Conservation (phyloP, 768 basidiomycete genomes). For the Tephrocybe sp. region DNA sequence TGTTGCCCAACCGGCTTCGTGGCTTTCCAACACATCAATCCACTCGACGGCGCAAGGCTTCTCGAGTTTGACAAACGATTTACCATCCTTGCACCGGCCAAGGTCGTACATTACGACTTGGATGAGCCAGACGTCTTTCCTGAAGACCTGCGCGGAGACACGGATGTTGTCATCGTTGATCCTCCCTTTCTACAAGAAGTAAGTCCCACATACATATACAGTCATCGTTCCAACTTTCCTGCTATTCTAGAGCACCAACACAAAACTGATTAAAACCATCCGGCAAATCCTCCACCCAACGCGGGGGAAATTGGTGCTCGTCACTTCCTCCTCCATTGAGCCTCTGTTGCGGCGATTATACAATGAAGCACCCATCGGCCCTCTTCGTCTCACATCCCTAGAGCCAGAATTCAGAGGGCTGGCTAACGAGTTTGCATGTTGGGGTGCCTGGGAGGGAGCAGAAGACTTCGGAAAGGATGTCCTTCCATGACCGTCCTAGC, state of each 20-base stretch:
- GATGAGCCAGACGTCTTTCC: constrained; percentile 42
- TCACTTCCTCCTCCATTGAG: constrained; percentile 42
- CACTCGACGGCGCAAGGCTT: constrained; percentile 31
- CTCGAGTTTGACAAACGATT: constrained; percentile 46
- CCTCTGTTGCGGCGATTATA: constrained; percentile 34
- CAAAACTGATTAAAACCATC: constrained; percentile 35
- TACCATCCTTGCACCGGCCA: constrained; percentile 34
- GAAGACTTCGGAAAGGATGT: constrained; percentile 27
- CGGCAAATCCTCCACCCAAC: constrained; percentile 38
- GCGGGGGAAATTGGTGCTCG: constrained; percentile 35
- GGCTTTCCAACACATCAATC: constrained; percentile 43
- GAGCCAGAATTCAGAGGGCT: constrained; percentile 34
- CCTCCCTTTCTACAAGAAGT: constrained; percentile 51
- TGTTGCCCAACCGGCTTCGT: constrained; percentile 50
- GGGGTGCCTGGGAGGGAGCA: constrained; percentile 33
- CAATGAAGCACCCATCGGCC: constrained; percentile 35
- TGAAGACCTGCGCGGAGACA: constrained; percentile 24
- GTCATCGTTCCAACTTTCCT: background rate
- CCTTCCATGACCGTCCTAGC: too few species aligned
- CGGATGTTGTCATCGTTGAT: constrained; percentile 43
- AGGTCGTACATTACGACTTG: constrained; percentile 45
- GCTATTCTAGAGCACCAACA: constrained; percentile 37
- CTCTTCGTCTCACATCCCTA: constrained; percentile 33
- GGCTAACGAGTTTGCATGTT: constrained; percentile 38
- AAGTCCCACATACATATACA: constrained; percentile 12